Conservation (phyloP, 192 early-diverging fungal species). For the Umbelopsis sp. region DNA sequence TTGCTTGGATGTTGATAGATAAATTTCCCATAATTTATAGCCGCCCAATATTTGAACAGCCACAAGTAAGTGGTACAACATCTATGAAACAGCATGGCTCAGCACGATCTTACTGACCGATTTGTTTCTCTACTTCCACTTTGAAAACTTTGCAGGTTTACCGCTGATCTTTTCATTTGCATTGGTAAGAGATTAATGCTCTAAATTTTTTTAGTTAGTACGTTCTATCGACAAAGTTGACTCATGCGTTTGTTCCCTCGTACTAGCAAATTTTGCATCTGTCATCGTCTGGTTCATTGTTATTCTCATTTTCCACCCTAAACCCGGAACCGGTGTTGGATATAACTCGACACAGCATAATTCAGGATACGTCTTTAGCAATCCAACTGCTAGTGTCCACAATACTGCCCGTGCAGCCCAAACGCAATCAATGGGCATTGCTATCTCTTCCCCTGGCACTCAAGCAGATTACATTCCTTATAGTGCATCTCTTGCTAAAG, state of each 20-base stretch:
- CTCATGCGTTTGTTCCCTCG: background rate
- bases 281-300: constrained; percentile 26
- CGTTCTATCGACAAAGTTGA: background rate
- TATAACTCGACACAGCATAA: background rate
- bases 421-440: constrained; percentile 11
- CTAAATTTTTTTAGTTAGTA: background rate
- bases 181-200: constrained; percentile 28
- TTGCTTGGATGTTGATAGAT: too few relatives aligned
- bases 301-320: constrained; percentile 34
- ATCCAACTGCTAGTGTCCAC: background rate
- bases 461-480: constrained; percentile 4
- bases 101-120: background rate
- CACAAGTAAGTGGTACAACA: constrained; percentile 2
- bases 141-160: constrained; percentile 15
- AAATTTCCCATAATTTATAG: too few relatives aligned
- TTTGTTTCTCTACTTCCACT: background rate
- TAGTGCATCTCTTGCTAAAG: constrained; percentile 13
- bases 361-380: background rate
- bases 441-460: background rate
- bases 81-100: background rate
- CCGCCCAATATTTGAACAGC: constrained; percentile 17
- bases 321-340: constrained; percentile 1
- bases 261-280: constrained; percentile 5
- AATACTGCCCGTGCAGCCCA: background rate
- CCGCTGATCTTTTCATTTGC: constrained; percentile 39